Conservation (phyloP, 129 eudicot genomes). For the Arctium lappa region DNA sequence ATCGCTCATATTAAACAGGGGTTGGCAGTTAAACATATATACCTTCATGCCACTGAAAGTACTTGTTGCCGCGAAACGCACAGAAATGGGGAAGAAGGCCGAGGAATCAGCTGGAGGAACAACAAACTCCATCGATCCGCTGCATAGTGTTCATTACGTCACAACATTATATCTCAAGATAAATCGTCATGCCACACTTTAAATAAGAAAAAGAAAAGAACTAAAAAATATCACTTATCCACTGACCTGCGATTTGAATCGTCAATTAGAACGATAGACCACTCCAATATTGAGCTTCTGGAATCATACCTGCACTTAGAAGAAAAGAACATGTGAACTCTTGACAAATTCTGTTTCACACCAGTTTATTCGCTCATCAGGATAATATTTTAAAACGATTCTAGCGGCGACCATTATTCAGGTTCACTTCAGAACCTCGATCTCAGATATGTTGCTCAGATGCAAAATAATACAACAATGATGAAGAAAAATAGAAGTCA, state of each 20-base stretch:
- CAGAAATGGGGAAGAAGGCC: constrained; percentile 91
- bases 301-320: constrained; percentile 69
- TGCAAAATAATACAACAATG: constrained; percentile 1
- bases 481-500: background rate
- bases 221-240: background rate
- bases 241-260: constrained; percentile 86
- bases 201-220: background rate
- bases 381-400: background rate
- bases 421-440: background rate
- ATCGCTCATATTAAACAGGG: background rate
- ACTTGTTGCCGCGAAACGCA: constrained; percentile 74
- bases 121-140: constrained; percentile 95
- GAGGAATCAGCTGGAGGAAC: constrained; percentile 90
- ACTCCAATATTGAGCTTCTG: constrained; percentile 84
- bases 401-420: background rate
- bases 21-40: constrained; percentile 1
- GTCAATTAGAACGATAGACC: constrained; percentile 91
- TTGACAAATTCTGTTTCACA: background rate
- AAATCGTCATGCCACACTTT: background rate
- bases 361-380: background rate
- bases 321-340: background rate
- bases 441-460: background rate
- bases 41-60: constrained; percentile 96
- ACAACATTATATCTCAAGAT: constrained; percentile 15
- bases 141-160: constrained; percentile 34